Evolutionary conservation across 2,329 filamentous ascomycete genomes (phyloP).

Genomic region (Trichoderma atroviride): DNA sequence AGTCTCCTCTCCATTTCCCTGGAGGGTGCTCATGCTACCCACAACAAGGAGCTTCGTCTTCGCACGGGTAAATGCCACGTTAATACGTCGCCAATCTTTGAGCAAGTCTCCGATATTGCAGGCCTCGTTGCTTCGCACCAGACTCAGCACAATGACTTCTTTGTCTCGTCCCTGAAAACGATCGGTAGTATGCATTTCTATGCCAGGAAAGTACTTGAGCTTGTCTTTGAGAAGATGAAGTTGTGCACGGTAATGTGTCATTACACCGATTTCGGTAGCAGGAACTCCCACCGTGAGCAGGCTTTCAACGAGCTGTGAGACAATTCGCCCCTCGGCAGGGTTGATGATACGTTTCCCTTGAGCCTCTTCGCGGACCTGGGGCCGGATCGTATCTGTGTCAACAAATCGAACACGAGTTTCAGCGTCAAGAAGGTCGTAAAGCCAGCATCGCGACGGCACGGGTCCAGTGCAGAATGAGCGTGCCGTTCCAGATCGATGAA

Average conservation of each 20-base stretch:
- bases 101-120: conserved; percentile 87
- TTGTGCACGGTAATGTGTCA: conserved; percentile 95
- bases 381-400: conserved; percentile 78
- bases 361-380: conserved; percentile 68
- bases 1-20: conserved; percentile 69
- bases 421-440: conserved; percentile 70
- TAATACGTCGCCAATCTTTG: conserved; percentile 89
- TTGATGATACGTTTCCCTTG: conserved; percentile 89
- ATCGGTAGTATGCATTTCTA: conserved; percentile 97
- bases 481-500: conserved; percentile 46
- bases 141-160: conserved; percentile 82
- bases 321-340: conserved; percentile 74
- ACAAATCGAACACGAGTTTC: conserved; percentile 78
- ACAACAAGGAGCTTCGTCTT: conserved; percentile 89
- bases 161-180: conserved; percentile 97
- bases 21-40: conserved; percentile 79
- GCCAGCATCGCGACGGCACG: conserved; percentile 67
- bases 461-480: conserved; percentile 59
- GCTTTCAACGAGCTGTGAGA: conserved; percentile 77
- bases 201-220: conserved; percentile 61
- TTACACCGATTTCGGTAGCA: conserved; percentile 80
- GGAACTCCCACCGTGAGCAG: conserved; percentile 77
- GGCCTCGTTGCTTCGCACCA: conserved; percentile 84
- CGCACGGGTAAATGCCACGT: conserved; percentile 92
- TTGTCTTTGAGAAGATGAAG: conserved; percentile 78